phyloP scores from a whole-genome alignment of 2,329 filamentous ascomycete genomes.

The Arthrinium puccinioides region DNA sequence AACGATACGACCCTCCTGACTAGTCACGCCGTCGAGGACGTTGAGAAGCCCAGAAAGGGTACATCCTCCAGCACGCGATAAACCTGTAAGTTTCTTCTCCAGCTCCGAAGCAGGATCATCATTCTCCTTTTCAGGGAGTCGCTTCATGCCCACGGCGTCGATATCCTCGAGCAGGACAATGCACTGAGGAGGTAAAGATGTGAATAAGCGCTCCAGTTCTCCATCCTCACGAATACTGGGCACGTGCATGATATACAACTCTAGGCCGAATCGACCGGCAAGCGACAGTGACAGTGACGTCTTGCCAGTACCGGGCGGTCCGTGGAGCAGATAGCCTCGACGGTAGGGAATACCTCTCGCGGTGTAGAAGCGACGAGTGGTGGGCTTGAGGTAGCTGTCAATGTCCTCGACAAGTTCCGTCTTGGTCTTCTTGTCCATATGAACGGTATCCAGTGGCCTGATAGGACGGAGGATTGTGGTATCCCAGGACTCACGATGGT shows the following conservation, averaged over 20 bases:
- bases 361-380: constrained; percentile 56
- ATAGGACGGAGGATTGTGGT: constrained; percentile 25
- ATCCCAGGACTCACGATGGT: constrained; percentile 24
- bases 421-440: constrained; percentile 37
- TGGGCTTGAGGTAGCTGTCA: constrained; percentile 55
- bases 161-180: constrained; percentile 51
- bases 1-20: constrained; percentile 61
- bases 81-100: too few species aligned
- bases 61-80: too few species aligned
- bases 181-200: constrained; percentile 21
- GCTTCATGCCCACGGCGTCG: constrained; percentile 42
- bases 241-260: constrained; percentile 67
- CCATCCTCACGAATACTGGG: constrained; percentile 30
- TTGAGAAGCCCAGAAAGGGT: constrained; percentile 62
- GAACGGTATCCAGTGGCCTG: constrained; percentile 26
- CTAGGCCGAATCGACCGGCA: constrained; percentile 63
- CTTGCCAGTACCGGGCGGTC: constrained; percentile 68
- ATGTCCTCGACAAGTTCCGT: constrained; percentile 63
- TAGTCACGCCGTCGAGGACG: constrained; percentile 57
- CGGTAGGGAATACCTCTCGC: constrained; percentile 69
- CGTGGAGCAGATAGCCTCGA: constrained; percentile 65
- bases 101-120: too few species aligned
- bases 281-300: constrained; percentile 70
- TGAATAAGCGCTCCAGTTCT: constrained; percentile 24
- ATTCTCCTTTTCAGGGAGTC: too few species aligned